Evolutionary conservation across 2,329 filamentous ascomycete genomes (phyloP), one percentile per base, ranked within the genome.

Genomic region (Spiromastix sp.): DNA sequence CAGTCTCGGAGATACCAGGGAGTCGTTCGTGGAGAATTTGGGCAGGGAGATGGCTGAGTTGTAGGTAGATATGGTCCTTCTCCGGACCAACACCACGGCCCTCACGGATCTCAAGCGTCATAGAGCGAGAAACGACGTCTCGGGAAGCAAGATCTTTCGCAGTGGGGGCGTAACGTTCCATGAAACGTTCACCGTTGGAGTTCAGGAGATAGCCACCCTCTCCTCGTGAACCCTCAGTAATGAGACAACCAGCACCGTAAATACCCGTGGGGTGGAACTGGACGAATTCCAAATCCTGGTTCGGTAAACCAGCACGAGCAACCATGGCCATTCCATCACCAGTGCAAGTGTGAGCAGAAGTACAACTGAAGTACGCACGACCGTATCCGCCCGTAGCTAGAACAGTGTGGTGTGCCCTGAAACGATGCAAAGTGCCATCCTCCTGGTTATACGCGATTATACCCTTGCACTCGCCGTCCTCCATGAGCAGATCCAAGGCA

Each of bases 271-370:
- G 89, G 65, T 98, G 89, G 77, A 98, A 98, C 68, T 98, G 89
- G 44, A 98, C 91, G 66, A 98, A 98, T 64, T 98, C 91, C 45
- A 96, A 75, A 80, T 98, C 91, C 71, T 98, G 91, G 74, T 94
- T 94, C 53, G 91, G 89, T 26, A 98, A 81, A 62, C 91, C 91
- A 43, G 91, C 91, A 69, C 91, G 86, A 50, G 89, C 84, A 55
- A 96, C 89, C 91, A 98, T 96, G 49, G 91, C 91, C 85, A 94
- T 95, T 61, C 91, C 91, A 59, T 98, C 91, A 74, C 91, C 91
- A 44, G 91, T 98, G 66, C 89, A 95, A 46, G 91, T 96, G 69
- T 98, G 91, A 30, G 91, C 91, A 34, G 87, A 95, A 35, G 91
- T 98, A 68, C 89, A 96, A 63, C 79, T 86, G 76, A 96, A 96